phyloP scores from a whole-genome alignment of 495 filamentous ascomycete genomes.

The Daldinia childiae region DNA sequence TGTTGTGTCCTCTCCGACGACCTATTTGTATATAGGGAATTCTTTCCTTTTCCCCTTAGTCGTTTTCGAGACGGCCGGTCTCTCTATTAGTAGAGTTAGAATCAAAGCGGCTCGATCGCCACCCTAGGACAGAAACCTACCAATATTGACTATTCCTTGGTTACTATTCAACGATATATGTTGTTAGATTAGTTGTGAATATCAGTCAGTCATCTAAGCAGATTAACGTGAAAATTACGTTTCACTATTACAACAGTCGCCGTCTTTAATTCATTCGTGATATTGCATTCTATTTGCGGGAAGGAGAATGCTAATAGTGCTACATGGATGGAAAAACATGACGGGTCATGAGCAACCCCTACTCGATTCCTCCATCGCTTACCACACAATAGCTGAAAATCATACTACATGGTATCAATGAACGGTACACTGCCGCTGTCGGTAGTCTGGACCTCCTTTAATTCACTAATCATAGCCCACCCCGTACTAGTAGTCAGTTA shows the following conservation, averaged over 20 bases:
- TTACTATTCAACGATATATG: not conserved
- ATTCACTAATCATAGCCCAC: slow-evolving; percentile 7
- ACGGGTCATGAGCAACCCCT: slow-evolving; percentile 18
- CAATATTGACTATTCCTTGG: not conserved
- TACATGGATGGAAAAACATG: slow-evolving; percentile 12
- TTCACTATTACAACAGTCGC: not conserved
- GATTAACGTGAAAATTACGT: not conserved
- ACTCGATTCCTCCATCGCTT: slow-evolving; percentile 9
- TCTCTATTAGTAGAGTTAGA: slow-evolving; percentile 32
- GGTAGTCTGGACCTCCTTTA: slow-evolving; percentile 5
- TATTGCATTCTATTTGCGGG: slow-evolving; percentile 31
- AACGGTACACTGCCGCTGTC: not conserved
- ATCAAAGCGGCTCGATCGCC: slow-evolving; percentile 34
- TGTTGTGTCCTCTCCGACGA: slow-evolving; percentile 9
- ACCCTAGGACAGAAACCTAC: slow-evolving; percentile 7
- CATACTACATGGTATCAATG: slow-evolving; percentile 20
- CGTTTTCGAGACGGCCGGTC: slow-evolving; percentile 7
- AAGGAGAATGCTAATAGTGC: slow-evolving; percentile 18
- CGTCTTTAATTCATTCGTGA: slow-evolving; percentile 10
- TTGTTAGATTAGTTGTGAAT: not conserved
- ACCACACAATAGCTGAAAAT: not conserved
- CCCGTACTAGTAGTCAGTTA: not conserved
- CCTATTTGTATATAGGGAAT: slow-evolving; percentile 29
- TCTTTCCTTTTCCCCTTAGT: slow-evolving; percentile 3
- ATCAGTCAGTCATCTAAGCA: not conserved